phyloP scores from a whole-genome alignment of 306 rosid species.

The Potentilla sterilis region DNA sequence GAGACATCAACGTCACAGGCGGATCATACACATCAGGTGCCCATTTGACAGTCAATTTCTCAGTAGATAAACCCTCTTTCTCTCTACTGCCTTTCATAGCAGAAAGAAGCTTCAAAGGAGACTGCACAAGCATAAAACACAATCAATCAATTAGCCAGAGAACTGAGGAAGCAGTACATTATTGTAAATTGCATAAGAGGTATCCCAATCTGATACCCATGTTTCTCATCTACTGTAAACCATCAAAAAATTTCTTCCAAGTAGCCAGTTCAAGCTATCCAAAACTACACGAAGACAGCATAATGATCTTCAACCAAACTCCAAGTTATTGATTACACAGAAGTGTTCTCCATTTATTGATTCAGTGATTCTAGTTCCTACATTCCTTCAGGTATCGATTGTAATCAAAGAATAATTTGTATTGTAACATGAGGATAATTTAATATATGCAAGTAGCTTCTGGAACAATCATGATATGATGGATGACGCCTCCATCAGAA shows the following conservation, averaged over 20 bases:
- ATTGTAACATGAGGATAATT: too few species aligned
- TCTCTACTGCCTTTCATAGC: slow-evolving; percentile 85
- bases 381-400: not conserved
- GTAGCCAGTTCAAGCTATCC: not conserved
- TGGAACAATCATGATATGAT: not conserved
- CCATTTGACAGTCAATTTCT: slow-evolving; percentile 69
- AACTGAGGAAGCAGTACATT: not conserved
- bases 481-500: not conserved
- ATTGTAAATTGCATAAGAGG: not conserved
- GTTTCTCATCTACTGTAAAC: not conserved
- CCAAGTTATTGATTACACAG: not conserved
- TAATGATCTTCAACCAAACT: not conserved
- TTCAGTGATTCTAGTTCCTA: not conserved
- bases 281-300: not conserved
- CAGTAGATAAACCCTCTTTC: slow-evolving; percentile 32
- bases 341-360: not conserved
- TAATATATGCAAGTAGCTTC: too few species aligned
- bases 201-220: not conserved
- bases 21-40: slow-evolving; percentile 94
- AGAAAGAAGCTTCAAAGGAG: slow-evolving; percentile 60
- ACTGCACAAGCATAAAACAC: slow-evolving; percentile 31
- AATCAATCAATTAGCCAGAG: not conserved
- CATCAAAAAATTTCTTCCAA: not conserved
- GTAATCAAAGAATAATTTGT: not conserved
- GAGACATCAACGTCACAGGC: slow-evolving; percentile 48